Evolutionary conservation across 2,329 filamentous ascomycete species (phyloP), one percentile per base, ranked within the genome.

Genomic region (Cytospora schulzeri): DNA sequence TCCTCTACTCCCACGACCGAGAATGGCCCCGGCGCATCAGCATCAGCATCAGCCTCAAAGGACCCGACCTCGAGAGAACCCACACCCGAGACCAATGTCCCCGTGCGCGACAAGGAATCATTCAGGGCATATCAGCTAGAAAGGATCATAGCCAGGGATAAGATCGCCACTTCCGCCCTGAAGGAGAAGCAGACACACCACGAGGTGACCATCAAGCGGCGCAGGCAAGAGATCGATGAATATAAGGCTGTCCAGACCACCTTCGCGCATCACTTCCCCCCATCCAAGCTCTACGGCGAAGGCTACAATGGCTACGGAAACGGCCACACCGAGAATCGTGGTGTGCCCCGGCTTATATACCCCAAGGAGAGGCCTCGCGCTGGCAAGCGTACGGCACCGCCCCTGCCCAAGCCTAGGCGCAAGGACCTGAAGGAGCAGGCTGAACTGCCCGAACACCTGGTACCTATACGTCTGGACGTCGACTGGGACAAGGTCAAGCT

Each of bases 401-500:
- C 89, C 66, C 77, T 96, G 28, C 64, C 66, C 57, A 91, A 90
- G 68, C 86, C 93, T 68, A 85, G 86, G 70, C 88, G 91, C 71
- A 92, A 92, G 75, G 92, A 97, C 69, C 85, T 93, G 80, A 85
- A 87, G 68, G 86, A 88, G 70, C 95, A 98, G 79, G 92, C 92
- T 28, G 94, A 98, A 70, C 91, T 94, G 73, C 84, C 92, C 60
- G 95, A 99, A 75, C 92, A 97, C 73, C 81, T 99, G 61, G 91
- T 98, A 1, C 95, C 95, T 3, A 85, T 99, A 69, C 87, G 95
- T 56, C 79, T 99, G 62, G 95, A 99, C 71, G 91, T 98, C 57
- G 95, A 99, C 73, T 91, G 91, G 85, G 94, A 98, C 70, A 97
- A 96, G 79, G 87, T 98, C 71, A 95, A 95, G 77, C 83, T 99